These are phyloP conservation scores for Phytophthora colocasiae DNA, from an alignment of 352 stramenopile species.

Conservation along the genomic window DNA sequence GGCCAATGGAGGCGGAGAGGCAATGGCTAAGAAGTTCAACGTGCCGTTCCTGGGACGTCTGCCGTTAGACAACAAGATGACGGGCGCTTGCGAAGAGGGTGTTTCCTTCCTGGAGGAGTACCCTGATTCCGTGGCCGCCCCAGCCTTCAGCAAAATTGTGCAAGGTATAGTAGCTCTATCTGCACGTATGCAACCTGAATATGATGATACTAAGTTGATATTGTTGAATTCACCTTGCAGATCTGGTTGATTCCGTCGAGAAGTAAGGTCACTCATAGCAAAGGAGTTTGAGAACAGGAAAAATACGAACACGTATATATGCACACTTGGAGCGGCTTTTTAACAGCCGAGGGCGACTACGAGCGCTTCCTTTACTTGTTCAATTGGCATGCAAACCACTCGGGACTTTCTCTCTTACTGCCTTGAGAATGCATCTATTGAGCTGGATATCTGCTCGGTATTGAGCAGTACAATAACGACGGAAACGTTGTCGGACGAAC, in stretches of 20 bases:
- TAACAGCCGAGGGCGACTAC: conserved; percentile 13
- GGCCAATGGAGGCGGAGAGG: conserved; percentile 85
- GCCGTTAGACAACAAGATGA: conserved; percentile 97
- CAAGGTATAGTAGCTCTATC: conserved; percentile 38
- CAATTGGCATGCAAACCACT: conserved; percentile 9
- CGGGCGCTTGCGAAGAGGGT: conserved; percentile 96
- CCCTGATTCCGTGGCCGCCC: conserved; percentile 70
- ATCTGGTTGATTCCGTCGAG: conserved; percentile 65
- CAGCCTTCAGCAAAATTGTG: conserved; percentile 79
- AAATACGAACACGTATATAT: conserved; percentile 38
- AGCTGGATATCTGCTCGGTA: conserved; percentile 40
- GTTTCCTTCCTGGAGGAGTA: conserved; percentile 94
- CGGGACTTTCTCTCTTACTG: conserved; percentile 18
- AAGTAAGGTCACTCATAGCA: conserved; percentile 31
- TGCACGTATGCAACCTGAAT: too few species aligned
- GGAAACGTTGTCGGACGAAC: conserved; percentile 90
- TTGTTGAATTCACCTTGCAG: conserved; percentile 28
- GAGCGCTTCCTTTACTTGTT: conserved; percentile 31
- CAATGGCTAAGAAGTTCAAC: conserved; percentile 96
- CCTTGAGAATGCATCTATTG: conserved; percentile 38
- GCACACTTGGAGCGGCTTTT: conserved; percentile 25
- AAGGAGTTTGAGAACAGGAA: conserved; percentile 8
- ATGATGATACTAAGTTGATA: conserved; percentile 4
- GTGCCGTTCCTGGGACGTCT: conserved; percentile 97
- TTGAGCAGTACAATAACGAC: conserved; percentile 88